phyloP scores from a whole-genome alignment of 768 basidiomycete species.

The Leccinum disarticulatum region DNA sequence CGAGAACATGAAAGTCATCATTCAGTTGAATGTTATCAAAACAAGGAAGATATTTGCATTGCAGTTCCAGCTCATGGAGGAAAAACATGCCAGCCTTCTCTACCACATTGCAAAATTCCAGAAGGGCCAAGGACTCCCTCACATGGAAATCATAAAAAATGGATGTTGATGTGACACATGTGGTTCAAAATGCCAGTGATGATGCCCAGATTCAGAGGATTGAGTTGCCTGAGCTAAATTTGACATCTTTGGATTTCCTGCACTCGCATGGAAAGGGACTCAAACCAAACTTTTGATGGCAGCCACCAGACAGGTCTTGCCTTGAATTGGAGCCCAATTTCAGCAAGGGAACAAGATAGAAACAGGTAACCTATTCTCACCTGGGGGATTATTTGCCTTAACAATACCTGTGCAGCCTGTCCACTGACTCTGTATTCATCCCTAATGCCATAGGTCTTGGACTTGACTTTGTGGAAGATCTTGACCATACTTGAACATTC shows the following conservation, averaged over 20 bases:
- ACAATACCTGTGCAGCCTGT: conserved; percentile 3
- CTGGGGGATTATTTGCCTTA: background rate
- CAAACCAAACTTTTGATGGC: conserved; percentile 3
- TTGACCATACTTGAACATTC: background rate
- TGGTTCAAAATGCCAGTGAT: conserved; percentile 5
- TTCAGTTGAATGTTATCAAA: too few species aligned
- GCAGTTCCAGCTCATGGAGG: background rate
- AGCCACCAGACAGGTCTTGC: conserved; percentile 9
- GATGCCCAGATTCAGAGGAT: conserved; percentile 12
- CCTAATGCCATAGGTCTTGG: background rate
- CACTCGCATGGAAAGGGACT: background rate
- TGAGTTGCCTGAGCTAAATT: background rate
- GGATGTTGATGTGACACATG: background rate
- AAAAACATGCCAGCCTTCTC: background rate
- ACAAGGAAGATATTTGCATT: too few species aligned
- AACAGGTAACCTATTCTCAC: background rate
- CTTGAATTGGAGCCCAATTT: background rate
- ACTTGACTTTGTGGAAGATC: background rate
- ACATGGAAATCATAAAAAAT: conserved; percentile 1
- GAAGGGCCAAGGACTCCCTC: background rate
- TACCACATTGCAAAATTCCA: background rate
- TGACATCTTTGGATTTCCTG: conserved; percentile 6
- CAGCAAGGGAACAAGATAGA: too few species aligned
- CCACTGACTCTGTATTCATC: conserved; percentile 10
- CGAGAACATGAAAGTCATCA: too few species aligned